A percentile compares a stretch with the other conserved stretches of the same genome.
Conservation (phyloP, 768 basidiomycete species). For the Mycena galericulata region DNA sequence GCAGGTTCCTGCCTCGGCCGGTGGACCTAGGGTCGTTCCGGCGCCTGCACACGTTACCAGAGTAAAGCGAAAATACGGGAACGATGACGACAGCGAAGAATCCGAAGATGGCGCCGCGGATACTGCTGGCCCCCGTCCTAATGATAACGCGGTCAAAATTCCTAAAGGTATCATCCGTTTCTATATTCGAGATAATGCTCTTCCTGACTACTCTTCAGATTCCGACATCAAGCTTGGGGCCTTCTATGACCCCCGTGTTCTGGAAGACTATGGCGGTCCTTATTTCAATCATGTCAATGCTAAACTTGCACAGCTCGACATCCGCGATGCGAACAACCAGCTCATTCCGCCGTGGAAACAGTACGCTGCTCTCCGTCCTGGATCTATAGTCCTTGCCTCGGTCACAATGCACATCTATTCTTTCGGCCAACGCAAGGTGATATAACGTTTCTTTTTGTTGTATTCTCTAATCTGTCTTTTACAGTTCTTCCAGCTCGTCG, state of each 20-base stretch:
- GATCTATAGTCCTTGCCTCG: background rate
- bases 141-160: too few relatives aligned
- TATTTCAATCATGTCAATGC: slow-evolving; percentile 19
- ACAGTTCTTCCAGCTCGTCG: background rate
- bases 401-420: background rate
- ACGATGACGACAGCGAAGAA: too few relatives aligned
- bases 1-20: too few relatives aligned
- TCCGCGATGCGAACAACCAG: background rate
- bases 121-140: too few relatives aligned
- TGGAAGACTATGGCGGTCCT: slow-evolving; percentile 10
- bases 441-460: background rate
- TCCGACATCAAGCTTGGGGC: background rate
- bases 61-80: too few relatives aligned
- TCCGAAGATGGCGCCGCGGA: too few relatives aligned
- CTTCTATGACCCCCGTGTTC: slow-evolving; percentile 23
- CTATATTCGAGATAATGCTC: too few relatives aligned
- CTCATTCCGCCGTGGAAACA: slow-evolving; percentile 19
- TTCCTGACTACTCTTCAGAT: background rate
- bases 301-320: slow-evolving; percentile 13
- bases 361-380: slow-evolving; percentile 6
- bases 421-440: background rate
- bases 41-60: too few relatives aligned
- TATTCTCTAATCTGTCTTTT: background rate
- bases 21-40: too few relatives aligned
- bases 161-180: too few relatives aligned